Evolutionary conservation across 352 stramenopile species (phyloP), one percentile per base, ranked within the genome.

Genomic region (Pythium dissotocum): DNA sequence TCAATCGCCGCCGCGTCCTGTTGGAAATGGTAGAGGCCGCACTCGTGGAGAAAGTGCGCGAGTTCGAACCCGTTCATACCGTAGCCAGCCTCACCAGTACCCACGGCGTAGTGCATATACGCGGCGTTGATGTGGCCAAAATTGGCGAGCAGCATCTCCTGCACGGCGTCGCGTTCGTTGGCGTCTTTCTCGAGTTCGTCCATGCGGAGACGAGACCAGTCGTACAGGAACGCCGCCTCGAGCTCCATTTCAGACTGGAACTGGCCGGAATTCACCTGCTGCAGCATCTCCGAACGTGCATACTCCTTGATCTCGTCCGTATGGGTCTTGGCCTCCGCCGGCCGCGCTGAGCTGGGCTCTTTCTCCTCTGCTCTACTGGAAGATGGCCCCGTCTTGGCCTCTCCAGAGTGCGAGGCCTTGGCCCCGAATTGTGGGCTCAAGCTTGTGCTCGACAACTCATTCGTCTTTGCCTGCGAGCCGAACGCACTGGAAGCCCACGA

Each of bases 221-320:
- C 87, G 68, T 90, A 91, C 42, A 91, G 68, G 63, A 95, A 95
- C 24, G 85, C 87, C 32, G 85, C 85, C 59, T 93, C 87, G 32
- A 92, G 58, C 58, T 93, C 87, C 72, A 91, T 83, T 42, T 93
- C 82, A 9, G 85, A 90, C 69, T 90, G 81, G 61, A 93, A 91
- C 52, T 91, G 83, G 0, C 83, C 82, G 30, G 84, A 91, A 26
- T 87, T 89, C 16, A 92, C 81, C 65, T 95, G 83, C 59, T 89
- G 82, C 53, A 89, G 63, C 76, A 89, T 72, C 69, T 93, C 84
- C 30, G 77, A 80, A 9, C 73, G 80, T 32, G 83, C 82, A 59
- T 93, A 95, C 48, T 79, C 58, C 38, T 82, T 88, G 35, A 89
- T 70, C 30, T 89, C 85, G 40, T 88, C 76, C 4, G 79, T 74